These are phyloP conservation scores for Aspergillus sp. DNA, from an alignment of 2,329 filamentous ascomycete genomes.

Conservation along the genomic window DNA sequence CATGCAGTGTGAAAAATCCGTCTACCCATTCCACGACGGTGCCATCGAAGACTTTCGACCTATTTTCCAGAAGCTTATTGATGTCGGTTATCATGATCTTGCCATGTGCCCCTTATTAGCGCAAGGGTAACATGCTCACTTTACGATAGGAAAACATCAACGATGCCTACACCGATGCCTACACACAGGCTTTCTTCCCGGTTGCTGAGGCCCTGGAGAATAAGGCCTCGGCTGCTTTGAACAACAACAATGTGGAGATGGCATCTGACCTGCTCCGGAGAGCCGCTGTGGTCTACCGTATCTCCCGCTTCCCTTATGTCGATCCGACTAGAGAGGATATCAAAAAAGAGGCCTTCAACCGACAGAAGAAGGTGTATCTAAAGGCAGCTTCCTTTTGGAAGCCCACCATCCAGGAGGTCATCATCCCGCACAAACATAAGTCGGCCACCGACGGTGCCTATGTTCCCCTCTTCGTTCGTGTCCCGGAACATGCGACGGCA, in stretches of 20 bases:
- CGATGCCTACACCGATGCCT: slow-evolving; percentile 65
- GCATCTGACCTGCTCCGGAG: slow-evolving; percentile 68
- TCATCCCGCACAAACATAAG: slow-evolving; percentile 60
- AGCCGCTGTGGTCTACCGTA: slow-evolving; percentile 71
- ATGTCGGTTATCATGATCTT: slow-evolving; percentile 39
- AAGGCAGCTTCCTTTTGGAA: slow-evolving; percentile 59
- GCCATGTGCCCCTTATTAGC: neutral
- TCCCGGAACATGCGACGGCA: slow-evolving; percentile 52
- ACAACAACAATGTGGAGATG: slow-evolving; percentile 51
- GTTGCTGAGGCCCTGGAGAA: slow-evolving; percentile 59
- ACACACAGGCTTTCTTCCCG: slow-evolving; percentile 64
- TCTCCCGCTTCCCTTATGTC: slow-evolving; percentile 66
- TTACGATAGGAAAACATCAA: slow-evolving; percentile 55
- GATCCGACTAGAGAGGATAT: slow-evolving; percentile 31
- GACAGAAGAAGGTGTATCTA: slow-evolving; percentile 65
- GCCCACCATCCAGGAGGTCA: slow-evolving; percentile 62
- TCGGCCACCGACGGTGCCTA: slow-evolving; percentile 53
- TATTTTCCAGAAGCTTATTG: slow-evolving; percentile 64
- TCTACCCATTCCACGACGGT: slow-evolving; percentile 76
- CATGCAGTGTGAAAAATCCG: slow-evolving; percentile 56
- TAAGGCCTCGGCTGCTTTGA: slow-evolving; percentile 54
- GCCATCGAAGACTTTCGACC: slow-evolving; percentile 68
- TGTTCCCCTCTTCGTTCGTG: slow-evolving; percentile 67
- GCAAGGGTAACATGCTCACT: neutral
- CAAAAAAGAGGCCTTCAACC: slow-evolving; percentile 65